Evolutionary conservation across 164 flowering plant species (phyloP), one percentile per base, ranked within the genome.

Genomic region (Macadamia tetraphylla): DNA sequence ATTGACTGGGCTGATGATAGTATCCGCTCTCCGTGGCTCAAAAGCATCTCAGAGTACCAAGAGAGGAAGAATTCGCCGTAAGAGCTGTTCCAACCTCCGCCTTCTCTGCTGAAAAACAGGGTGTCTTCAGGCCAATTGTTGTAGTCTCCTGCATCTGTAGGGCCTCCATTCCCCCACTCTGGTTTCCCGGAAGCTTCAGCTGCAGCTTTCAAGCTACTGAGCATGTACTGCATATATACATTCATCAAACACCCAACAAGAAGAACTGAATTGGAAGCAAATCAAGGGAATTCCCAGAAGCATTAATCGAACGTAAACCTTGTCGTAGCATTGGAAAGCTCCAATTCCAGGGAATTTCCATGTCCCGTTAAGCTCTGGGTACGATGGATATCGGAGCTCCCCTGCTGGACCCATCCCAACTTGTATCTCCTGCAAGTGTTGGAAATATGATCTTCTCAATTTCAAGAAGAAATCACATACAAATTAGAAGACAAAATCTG

Each of bases 331-430:
- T 60, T 94, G 98, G 78, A 91, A 94, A 58, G 98, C 98, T 68
- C 98, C 98, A 53, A 91, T 89, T 66, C 98, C 98, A 0, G 98
- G 98, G 71, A 94, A 94, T 64, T 53, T 89, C 98, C 98, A 94
- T 49, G 87, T 85, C 66, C 98, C 98, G 66, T 89, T 77, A 70
- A 78, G 79, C 82, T 91, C 98, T 3, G 98, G 97, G 65, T 94
- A 94, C 12, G 97, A 94, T 31, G 98, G 97, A 71, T 91, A 94
- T 9, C 98, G 85, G 7, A 94, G 92, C 81, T 94, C 98, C 12
- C 98, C 98, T 2, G 94, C 96, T 30, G 98, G 98, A 55, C 98
- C 98, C 97, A 91, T 94, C 29, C 98, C 98, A 30, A 94, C 96
- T 87, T 94, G 98, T 48, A 94, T 91, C 86, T 94, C 98, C 98